Evolutionary conservation across 192 early-diverging fungal genomes (phyloP), one percentile per base, ranked within the genome.

Genomic region (Podila epigama): DNA sequence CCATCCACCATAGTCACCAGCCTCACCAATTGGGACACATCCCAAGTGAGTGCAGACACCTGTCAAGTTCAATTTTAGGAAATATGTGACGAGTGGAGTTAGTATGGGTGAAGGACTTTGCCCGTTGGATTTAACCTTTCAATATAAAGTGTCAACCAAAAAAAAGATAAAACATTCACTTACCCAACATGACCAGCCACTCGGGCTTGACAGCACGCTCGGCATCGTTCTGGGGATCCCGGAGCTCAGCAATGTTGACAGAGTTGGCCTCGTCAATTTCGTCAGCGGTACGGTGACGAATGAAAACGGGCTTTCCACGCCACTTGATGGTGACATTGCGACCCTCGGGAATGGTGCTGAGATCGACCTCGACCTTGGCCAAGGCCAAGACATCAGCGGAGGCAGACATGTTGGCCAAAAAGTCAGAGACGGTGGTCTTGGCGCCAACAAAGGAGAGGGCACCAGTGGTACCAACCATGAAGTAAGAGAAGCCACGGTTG

Each of bases 1-100:
- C 97, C 97, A 99, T 71, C 97, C 97, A 78, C 94, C 94, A 83
- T 89, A 99, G 59, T 99, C 97, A 79, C 97, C 97, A 79, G 97
- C 90, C 78, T 99, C 97, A 42, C 95, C 96, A 68, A 97, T 93
- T 62, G 97, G 97, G 58, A 99, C 97, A 86, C 97, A 99, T 69
- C 97, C 97, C 83, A 95, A 84, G 87, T 91, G 92, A 60, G 91
- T 65, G 59, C 72, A 75, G 62, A 63, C 70, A 50, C 58, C 73
- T 69, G 69, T n/a, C n/a, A n/a, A n/a, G n/a, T n/a, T n/a, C n/a
- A n/a, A n/a, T n/a, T n/a, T n/a, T n/a, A n/a, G n/a, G n/a, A n/a
- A n/a, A n/a, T n/a, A n/a, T n/a, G n/a, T n/a, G n/a, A n/a, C n/a
- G n/a, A n/a, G n/a, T n/a, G n/a, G n/a, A n/a, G n/a, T n/a, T n/a